A percentile compares a stretch with the other conserved stretches of the same genome.
Evolutionary conservation across 1,139 yeast species (phyloP).

Genomic region (Wickerhamomyces sp.): DNA sequence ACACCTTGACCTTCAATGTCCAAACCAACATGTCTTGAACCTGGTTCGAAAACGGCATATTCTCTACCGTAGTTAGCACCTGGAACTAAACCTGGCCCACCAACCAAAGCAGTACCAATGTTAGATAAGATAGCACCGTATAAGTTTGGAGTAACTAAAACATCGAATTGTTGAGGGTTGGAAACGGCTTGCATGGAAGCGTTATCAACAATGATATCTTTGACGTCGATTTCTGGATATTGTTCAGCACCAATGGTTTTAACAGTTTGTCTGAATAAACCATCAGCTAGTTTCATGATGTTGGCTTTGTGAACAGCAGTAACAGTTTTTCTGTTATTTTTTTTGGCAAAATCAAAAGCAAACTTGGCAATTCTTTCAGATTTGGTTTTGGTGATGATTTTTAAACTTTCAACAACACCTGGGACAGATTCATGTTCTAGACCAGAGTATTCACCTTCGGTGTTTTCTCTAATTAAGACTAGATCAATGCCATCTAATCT

Average conservation of each 20-base stretch:
- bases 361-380: conserved; percentile 97
- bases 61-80: conserved; percentile 99
- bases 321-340: conserved; percentile 86
- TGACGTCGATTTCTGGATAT: conserved; percentile 79
- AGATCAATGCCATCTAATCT: conserved; percentile 85
- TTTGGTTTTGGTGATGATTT: conserved; percentile 90
- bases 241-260: conserved; percentile 80
- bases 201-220: conserved; percentile 96
- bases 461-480: conserved; percentile 94
- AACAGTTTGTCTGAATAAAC: conserved; percentile 92
- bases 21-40: conserved; percentile 98
- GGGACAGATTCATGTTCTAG: conserved; percentile 96
- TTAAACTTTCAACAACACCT: conserved; percentile 95
- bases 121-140: conserved; percentile 96
- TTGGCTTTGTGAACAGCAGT: conserved; percentile 99
- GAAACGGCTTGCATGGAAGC: conserved; percentile 99
- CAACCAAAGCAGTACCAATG: conserved; percentile 97
- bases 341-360: conserved; percentile 92
- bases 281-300: conserved; percentile 98
- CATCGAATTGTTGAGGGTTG: conserved; percentile 96
- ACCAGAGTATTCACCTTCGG: conserved; percentile 98
- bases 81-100: conserved; percentile 98
- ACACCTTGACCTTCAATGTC: conserved; percentile 92
- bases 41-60: conserved; percentile 97
- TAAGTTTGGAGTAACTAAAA: conserved; percentile 94